phyloP scores from a whole-genome alignment of 108 stramenopile genomes.

The Epipyxis sp. region DNA sequence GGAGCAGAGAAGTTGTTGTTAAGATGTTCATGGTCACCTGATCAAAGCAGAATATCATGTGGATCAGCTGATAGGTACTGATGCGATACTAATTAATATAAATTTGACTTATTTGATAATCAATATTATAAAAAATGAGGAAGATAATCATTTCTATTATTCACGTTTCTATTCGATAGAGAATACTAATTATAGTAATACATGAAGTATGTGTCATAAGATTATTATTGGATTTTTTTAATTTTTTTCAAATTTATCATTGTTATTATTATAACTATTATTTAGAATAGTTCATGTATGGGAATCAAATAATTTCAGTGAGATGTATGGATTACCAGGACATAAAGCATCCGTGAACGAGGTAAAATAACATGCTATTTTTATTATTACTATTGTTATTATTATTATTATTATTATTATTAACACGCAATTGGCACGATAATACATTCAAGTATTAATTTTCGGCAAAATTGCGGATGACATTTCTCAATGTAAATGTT shows the following conservation, averaged over 20 bases:
- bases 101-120: conserved; percentile 70
- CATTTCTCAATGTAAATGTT: too few species aligned
- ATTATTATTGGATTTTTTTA: too few species aligned
- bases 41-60: conserved; percentile 73
- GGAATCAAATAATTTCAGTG: conserved; percentile 72
- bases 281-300: conserved; percentile 80
- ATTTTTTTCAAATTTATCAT: too few species aligned
- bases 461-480: too few species aligned
- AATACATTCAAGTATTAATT: too few species aligned
- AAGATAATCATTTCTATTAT: conserved; percentile 68
- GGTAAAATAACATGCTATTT: conserved; percentile 69
- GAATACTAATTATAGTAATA: too few species aligned
- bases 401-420: too few species aligned
- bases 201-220: too few species aligned
- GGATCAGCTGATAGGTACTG: conserved; percentile 74
- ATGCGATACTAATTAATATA: conserved; percentile 77
- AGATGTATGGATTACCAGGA: conserved; percentile 75
- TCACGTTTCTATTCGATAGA: too few species aligned
- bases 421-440: too few species aligned
- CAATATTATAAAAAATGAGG: conserved; percentile 73
- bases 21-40: conserved; percentile 75
- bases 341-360: conserved; percentile 79
- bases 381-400: too few species aligned
- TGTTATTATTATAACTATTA: too few species aligned
- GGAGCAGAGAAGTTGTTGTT: conserved; percentile 76